Evolutionary conservation across 75 land plant genomes (phyloP).

Genomic region (Isoetes taiwanensis): DNA sequence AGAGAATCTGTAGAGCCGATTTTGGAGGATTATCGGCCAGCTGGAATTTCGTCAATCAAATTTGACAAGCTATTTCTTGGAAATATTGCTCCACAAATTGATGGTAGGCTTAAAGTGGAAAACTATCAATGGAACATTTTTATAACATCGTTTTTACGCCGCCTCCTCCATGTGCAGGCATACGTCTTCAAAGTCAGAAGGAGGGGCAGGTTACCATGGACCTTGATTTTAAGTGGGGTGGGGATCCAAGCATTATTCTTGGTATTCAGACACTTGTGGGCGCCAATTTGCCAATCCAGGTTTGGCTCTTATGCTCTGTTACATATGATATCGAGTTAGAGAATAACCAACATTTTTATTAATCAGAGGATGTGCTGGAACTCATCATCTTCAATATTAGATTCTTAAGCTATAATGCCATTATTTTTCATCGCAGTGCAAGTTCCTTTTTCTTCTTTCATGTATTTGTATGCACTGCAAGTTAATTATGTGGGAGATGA

Average conservation of each 20-base stretch:
- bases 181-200: slow-evolving; percentile 68
- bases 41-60: slow-evolving; percentile 68
- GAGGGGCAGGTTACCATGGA: slow-evolving; percentile 88
- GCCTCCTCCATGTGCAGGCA: slow-evolving; percentile 34
- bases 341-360: too few species aligned
- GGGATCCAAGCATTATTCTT: slow-evolving; percentile 86
- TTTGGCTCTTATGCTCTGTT: too few species aligned
- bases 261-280: slow-evolving; percentile 64
- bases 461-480: too few species aligned
- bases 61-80: slow-evolving; percentile 89
- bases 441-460: not conserved
- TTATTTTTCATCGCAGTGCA: not conserved
- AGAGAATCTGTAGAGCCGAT: slow-evolving; percentile 76
- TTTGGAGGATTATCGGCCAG: slow-evolving; percentile 72
- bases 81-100: slow-evolving; percentile 80
- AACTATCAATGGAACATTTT: not conserved
- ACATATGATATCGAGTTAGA: too few species aligned
- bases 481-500: too few species aligned
- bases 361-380: too few species aligned
- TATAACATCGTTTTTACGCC: not conserved
- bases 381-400: too few species aligned
- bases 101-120: slow-evolving; percentile 37
- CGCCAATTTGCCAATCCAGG: slow-evolving; percentile 86
- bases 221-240: slow-evolving; percentile 92
- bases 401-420: too few species aligned